phyloP scores from a whole-genome alignment of 306 rosid species.

The Hippophae tibetana region DNA sequence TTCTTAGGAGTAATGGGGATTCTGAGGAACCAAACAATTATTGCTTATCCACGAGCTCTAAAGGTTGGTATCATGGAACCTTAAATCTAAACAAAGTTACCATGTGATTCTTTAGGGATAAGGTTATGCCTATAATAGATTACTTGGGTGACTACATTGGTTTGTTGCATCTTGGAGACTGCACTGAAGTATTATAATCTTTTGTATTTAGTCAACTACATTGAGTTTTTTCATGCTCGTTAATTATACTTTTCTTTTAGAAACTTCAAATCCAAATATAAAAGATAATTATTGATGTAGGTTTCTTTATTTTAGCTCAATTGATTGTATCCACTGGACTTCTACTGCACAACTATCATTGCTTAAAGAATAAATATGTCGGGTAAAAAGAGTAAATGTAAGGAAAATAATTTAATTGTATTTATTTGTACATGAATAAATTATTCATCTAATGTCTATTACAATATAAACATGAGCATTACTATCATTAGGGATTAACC shows the following conservation, averaged over 20 bases:
- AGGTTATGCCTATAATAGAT: constrained; percentile 60
- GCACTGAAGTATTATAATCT: constrained; percentile 37
- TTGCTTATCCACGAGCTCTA: constrained; percentile 47
- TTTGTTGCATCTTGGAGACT: constrained; percentile 61
- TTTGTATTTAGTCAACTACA: neutral
- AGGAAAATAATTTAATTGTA: constrained; percentile 16
- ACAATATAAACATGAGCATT: no score
- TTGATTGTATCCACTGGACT: constrained; percentile 98
- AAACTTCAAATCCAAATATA: constrained; percentile 5
- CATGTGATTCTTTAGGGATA: constrained; percentile 46
- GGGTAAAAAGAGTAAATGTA: constrained; percentile 92
- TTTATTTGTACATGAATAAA: constrained; percentile 13
- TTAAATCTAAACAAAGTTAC: constrained; percentile 39
- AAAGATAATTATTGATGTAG: constrained; percentile 5
- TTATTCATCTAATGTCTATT: constrained; percentile 8
- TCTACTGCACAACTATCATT: constrained; percentile 86
- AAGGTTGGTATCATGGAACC: constrained; percentile 64
- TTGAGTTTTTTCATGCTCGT: no score
- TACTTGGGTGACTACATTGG: constrained; percentile 77
- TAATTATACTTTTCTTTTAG: neutral
- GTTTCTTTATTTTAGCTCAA: constrained; percentile 56
- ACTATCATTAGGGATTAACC: no score
- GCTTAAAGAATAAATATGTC: constrained; percentile 93
- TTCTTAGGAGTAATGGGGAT: constrained; percentile 64
- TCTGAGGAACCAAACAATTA: constrained; percentile 29